Base-by-base conservation (phyloP, 2,329 filamentous ascomycete species). In the Pestalotiopsis sp. region DNA sequence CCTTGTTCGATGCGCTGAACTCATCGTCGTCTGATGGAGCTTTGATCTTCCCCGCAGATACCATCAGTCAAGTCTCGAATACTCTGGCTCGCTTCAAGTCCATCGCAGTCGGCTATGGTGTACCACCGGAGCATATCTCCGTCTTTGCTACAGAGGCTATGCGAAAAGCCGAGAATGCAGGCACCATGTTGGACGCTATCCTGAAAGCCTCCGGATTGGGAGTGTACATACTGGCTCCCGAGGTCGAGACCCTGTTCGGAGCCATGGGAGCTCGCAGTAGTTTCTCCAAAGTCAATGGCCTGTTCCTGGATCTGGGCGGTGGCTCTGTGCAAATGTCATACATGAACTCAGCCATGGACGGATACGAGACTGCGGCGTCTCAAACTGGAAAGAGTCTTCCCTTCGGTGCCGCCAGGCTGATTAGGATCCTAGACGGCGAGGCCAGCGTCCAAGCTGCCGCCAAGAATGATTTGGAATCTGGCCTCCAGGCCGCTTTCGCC, bases 101-200 rank as follows among this genome's bases (percentile, higher is more conserved):
- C 31, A 91, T 92, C 65, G 95, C 94, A 69, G 77, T 85, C 67
- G 87, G 91, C 68, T 93, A 93, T 76, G 84, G 85, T 20, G 93
- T 97, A 0, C 88, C 88, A 0, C 77, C 84, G 0, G 73, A 80
- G 41, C 90, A 94, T 71, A 88, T 95, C 69, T 87, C 88, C 23
- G 88, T 97, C 11, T 88, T 98, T 57, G 95, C 94, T 23, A 98
- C 95, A 0, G 95, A 97, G 79, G 95, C 95, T 3, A 96, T 95
- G 78, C 90, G 95, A 59, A 93, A 90, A 27, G 93, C 95, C 5
- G 80, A 87, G 68, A 98, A 98, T 75, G 90, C 91, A 0, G 83
- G 83, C 23, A 86, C 89, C 1, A 93, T 96, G 80, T 84, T 93
- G 1, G 78, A 81, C 0, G 85, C 86, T 39, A 95, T 98, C 71